Base-by-base conservation (phyloP, 179 eudicot species). In the Monotropa hypopitys region DNA sequence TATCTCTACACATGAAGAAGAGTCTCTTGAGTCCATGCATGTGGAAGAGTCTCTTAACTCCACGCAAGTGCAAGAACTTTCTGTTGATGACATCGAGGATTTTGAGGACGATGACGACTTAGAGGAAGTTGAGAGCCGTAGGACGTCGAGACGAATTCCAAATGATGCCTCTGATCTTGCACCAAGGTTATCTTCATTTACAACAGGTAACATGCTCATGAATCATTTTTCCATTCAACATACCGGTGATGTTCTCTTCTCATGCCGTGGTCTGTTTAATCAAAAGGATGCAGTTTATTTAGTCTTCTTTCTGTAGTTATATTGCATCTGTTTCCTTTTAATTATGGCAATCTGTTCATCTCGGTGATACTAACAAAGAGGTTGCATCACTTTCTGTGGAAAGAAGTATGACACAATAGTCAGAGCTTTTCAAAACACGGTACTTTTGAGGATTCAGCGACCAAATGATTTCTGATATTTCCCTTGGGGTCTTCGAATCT, bases 61-160 rank as follows among this genome's bases (percentile, higher is more conserved):
- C 28, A 79, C 77, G 71, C 94, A 88, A 83, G 80, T 63, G 76
- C 90, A 87, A 83, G 96, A 96, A 74, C 84, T 96, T 77, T 88
- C 98, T 1, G 89, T 96, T 23, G 99, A 96, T 81, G 99, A 96
- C 79, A 93, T 96, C 70, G 98, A 93, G 80, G 98, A 93, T 85
- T 90, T 96, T 79, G 98, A 93, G 76, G 99, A 93, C 81, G 94
- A 86, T 21, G 93, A 91, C 81, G 87, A 89, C 78, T 63, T 87
- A 79, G 98, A 90, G 66, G 96, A 88, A 88, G 89, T 88, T 83
- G 89, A 84, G 65, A 93, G 93, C 83, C 87, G 89, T 77, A 90
- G 96, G 80, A 82, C 86, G 74, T 91, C 99, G 20, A 90, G 99
- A 81, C 85, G 99, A 79, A 80, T 84, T 83, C 89, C 91, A 46